These are phyloP conservation scores for Climacium dendroides DNA, from an alignment of 225 moss, liverwort and hornwort species.

Conservation along the genomic window DNA sequence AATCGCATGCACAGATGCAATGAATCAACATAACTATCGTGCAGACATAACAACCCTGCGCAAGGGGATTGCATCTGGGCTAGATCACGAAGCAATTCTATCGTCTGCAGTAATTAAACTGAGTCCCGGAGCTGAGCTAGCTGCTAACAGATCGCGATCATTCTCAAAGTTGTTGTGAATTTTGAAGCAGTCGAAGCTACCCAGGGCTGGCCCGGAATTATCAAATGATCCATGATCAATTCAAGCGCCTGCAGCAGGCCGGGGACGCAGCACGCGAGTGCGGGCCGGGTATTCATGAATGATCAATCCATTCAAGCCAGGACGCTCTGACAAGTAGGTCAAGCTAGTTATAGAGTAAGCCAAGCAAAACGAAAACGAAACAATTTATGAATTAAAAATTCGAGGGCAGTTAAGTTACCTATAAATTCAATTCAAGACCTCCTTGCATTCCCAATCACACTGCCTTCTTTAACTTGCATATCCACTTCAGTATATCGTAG, in stretches of 20 bases:
- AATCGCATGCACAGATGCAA: neutral
- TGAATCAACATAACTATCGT: neutral
- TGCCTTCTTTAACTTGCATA: neutral
- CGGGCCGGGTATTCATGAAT: neutral
- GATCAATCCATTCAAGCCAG: neutral
- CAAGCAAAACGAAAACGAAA: neutral
- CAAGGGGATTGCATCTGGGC: neutral
- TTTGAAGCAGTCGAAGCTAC: neutral
- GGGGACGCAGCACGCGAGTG: neutral
- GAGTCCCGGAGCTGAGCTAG: neutral
- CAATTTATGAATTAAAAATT: neutral
- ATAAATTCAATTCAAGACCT: neutral
- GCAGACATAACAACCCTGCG: neutral
- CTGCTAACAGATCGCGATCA: neutral
- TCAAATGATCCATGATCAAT: neutral
- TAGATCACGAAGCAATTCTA: neutral
- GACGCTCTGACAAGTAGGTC: neutral
- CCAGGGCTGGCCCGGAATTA: neutral
- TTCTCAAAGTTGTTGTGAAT: neutral
- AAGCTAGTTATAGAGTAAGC: neutral
- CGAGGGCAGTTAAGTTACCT: neutral
- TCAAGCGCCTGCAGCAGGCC: neutral
- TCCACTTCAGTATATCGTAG: too few relatives aligned
- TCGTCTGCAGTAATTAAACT: neutral
- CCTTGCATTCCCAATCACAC: neutral